A percentile compares a stretch with the other conserved stretches of the same genome.
Conservation (phyloP, 805 yeast species). For the Starmera dryadoides region DNA sequence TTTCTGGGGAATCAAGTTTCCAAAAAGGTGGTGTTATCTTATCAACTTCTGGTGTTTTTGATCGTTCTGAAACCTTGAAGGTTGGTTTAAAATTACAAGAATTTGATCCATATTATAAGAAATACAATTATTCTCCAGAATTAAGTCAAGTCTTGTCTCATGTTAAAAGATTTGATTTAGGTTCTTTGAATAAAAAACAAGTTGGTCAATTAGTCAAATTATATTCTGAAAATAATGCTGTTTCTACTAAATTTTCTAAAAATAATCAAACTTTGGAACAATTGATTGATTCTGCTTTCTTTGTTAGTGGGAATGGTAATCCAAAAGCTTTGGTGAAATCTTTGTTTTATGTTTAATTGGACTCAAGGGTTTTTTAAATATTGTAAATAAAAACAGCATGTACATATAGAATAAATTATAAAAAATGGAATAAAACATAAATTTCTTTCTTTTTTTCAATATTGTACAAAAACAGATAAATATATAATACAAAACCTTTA, state of each 20-base stretch:
- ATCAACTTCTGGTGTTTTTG: constrained; percentile 52
- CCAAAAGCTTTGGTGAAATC: constrained; percentile 28
- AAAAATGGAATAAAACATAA: not conserved
- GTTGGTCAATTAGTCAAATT: constrained; percentile 33
- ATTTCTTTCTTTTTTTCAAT: not conserved
- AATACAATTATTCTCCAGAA: constrained; percentile 42
- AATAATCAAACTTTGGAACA: constrained; percentile 26
- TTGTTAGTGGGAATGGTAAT: constrained; percentile 60
- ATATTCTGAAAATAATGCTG: constrained; percentile 31
- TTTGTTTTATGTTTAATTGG: constrained; percentile 2
- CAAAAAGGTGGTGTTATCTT: constrained; percentile 57
- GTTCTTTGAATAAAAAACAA: constrained; percentile 38
- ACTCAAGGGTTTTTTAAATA: no score
- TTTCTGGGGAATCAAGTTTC: constrained; percentile 47
- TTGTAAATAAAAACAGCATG: not conserved
- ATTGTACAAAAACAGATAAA: not conserved
- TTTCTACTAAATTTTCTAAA: constrained; percentile 13
- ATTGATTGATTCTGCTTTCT: constrained; percentile 40
- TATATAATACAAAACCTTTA: not conserved
- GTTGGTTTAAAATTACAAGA: constrained; percentile 48
- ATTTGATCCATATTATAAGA: constrained; percentile 50
- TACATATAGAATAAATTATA: not conserved
- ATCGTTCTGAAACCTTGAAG: constrained; percentile 46
- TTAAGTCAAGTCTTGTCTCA: constrained; percentile 40
- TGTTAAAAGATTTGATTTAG: constrained; percentile 32